Conservation (phyloP, 331 rosid genomes). For the Ulmus americana region DNA sequence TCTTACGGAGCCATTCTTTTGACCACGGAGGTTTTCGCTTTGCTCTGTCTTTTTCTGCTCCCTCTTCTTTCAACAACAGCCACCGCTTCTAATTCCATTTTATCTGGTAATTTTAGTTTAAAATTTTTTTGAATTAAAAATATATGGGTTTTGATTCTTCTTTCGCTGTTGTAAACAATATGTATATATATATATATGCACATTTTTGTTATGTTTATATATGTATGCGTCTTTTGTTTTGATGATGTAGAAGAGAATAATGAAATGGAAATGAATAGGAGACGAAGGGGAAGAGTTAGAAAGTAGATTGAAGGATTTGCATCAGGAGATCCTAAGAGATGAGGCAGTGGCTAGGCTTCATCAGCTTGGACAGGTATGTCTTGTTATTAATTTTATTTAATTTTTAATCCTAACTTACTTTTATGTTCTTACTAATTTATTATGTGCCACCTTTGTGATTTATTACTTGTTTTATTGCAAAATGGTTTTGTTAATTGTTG, state of each 20-base stretch:
- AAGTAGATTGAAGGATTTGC: constrained; percentile 50
- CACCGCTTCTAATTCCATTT: too few relatives aligned
- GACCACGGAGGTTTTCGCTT: too few relatives aligned
- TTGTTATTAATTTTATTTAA: background rate
- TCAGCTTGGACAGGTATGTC: constrained; percentile 71
- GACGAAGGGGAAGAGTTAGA: constrained; percentile 46
- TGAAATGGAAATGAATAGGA: constrained; percentile 28
- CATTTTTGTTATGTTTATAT: background rate
- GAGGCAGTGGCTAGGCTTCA: constrained; percentile 76
- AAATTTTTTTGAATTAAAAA: too few relatives aligned
- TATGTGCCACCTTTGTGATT: background rate
- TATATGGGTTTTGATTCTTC: too few relatives aligned
- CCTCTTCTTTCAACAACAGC: too few relatives aligned
- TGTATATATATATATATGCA: background rate
- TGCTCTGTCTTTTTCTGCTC: too few relatives aligned
- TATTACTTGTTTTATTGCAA: background rate
- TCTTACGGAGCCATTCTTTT: too few relatives aligned
- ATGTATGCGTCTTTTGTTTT: background rate
- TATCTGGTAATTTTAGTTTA: too few relatives aligned
- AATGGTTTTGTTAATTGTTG: background rate
- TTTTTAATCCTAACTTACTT: background rate
- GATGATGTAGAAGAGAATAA: background rate
- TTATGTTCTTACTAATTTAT: background rate
- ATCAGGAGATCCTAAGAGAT: constrained; percentile 62
- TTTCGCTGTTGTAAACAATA: background rate